Percentiles rank a stretch among this genome's conserved stretches.
These are phyloP conservation scores for Globisporangium canariense DNA, from an alignment of 352 stramenopile genomes.

Conservation along the genomic window DNA sequence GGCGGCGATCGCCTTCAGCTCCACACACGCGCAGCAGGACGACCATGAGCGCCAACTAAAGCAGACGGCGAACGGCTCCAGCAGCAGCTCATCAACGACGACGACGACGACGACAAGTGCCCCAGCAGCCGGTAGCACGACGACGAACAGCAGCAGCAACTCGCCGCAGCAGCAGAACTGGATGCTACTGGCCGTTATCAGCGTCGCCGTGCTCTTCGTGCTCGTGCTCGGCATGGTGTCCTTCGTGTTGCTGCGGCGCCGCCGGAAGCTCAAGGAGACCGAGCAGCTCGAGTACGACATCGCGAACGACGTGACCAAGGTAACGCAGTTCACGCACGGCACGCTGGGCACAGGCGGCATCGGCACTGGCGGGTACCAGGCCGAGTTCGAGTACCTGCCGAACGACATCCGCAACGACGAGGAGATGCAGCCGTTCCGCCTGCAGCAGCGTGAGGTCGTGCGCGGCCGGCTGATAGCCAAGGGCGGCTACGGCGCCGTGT, in stretches of 20 bases:
- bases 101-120: too few relatives aligned
- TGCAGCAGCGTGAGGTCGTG: slow-evolving; percentile 31
- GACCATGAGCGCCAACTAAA: too few relatives aligned
- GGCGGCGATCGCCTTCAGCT: too few relatives aligned
- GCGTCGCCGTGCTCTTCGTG: slow-evolving; percentile 20
- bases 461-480: slow-evolving; percentile 26
- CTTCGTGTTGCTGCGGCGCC: slow-evolving; percentile 18
- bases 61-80: too few relatives aligned
- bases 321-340: slow-evolving; percentile 18
- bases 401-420: slow-evolving; percentile 38
- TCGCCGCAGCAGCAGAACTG: slow-evolving; percentile 17
- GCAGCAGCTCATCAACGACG: too few relatives aligned
- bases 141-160: not conserved
- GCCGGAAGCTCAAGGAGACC: slow-evolving; percentile 16
- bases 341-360: not conserved
- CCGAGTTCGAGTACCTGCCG: slow-evolving; percentile 21
- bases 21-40: too few relatives aligned
- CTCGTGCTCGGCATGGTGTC: slow-evolving; percentile 18
- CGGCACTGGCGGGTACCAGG: not conserved
- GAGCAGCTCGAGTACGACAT: slow-evolving; percentile 16
- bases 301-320: slow-evolving; percentile 12
- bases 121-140: not conserved
- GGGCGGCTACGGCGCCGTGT: slow-evolving; percentile 33
- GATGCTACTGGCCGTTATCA: slow-evolving; percentile 23
- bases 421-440: slow-evolving; percentile 28